phyloP scores from a whole-genome alignment of 2,329 filamentous ascomycete species.

The Fusarium sp. region DNA sequence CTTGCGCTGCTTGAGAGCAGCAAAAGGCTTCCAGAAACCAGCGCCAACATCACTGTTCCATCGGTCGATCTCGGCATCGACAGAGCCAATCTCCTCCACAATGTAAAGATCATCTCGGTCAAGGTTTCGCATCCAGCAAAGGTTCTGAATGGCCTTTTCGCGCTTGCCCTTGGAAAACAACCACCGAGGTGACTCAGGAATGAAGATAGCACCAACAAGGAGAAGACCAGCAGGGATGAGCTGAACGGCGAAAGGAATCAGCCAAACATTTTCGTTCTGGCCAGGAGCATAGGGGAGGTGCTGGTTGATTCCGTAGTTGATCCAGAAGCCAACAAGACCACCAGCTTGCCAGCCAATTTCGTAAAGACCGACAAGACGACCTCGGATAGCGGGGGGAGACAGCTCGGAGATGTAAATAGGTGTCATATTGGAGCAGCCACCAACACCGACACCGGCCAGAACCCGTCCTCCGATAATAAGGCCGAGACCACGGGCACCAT shows the following conservation, averaged over 20 bases:
- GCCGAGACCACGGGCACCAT: slow-evolving; percentile 71
- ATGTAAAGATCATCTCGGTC: slow-evolving; percentile 72
- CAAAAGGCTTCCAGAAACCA: slow-evolving; percentile 82
- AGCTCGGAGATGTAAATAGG: slow-evolving; percentile 73
- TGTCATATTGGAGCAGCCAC: slow-evolving; percentile 73
- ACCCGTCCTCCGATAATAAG: slow-evolving; percentile 73
- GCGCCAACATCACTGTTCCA: slow-evolving; percentile 73
- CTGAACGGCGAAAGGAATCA: slow-evolving; percentile 75
- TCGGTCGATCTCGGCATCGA: slow-evolving; percentile 77
- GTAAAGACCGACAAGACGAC: slow-evolving; percentile 75
- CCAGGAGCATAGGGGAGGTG: slow-evolving; percentile 59
- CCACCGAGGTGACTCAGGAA: slow-evolving; percentile 78
- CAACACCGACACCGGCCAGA: slow-evolving; percentile 73
- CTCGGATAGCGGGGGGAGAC: slow-evolving; percentile 72
- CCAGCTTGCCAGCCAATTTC: slow-evolving; percentile 76
- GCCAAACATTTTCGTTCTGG: slow-evolving; percentile 64
- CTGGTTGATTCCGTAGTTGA: slow-evolving; percentile 72
- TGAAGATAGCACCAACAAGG: slow-evolving; percentile 69
- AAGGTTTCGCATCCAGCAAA: slow-evolving; percentile 76
- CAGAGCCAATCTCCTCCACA: slow-evolving; percentile 77
- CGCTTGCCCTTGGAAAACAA: slow-evolving; percentile 72
- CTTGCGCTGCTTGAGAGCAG: slow-evolving; percentile 65
- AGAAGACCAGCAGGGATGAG: slow-evolving; percentile 75
- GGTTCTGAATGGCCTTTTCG: slow-evolving; percentile 68
- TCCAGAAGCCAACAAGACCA: slow-evolving; percentile 74